Base-by-base conservation (phyloP, 805 yeast genomes). In the Candida hispaniensis region DNA sequence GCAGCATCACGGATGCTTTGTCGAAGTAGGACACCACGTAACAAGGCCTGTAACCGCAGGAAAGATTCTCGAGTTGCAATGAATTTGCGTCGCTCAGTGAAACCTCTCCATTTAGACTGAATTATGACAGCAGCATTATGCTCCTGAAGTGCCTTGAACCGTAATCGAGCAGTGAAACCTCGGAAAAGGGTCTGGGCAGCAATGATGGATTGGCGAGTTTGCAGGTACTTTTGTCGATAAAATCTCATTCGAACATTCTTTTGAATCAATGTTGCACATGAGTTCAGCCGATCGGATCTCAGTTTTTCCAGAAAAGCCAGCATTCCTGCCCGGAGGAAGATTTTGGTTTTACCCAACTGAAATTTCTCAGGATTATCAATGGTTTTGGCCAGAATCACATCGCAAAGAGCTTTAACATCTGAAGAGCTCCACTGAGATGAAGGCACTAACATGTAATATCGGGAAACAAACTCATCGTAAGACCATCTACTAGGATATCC, bases 401-500 rank as follows among this genome's bases (percentile, higher is more conserved):
- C 63, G 52, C 91, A 81, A 35, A 79, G 63, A n/a, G 60, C 71
- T 42, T 69, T 67, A 14, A 77, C 72, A 14, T 73, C 71, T 21
- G 64, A 56, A 6, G 48, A 50, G 4, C 64, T 64, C 75, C 93
- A 79, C 42, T 71, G 69, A 22, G 64, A 61, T 0, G 95, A 78
- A 24, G 75, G 71, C 24, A 85, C 73, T 41, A 88, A 66, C 51
- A 86, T 75, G 51, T 83, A 88, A 55, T 85, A 88, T 51, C 95
- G 72, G 44, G 75, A 71, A 12, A 85, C 93, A 63, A 88, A 88
- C 53, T 91, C 97, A 34, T 77, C 85, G 53, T 83, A 91, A 2
- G 94, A 73, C 85, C 95, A 83, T 54, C 96, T 69, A 0, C 95
- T 79, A 11, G 98, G 98, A 69, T 86, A 88, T 24, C 98, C 98